Evolutionary conservation across 2,329 filamentous ascomycete genomes (phyloP).

Genomic region (Dothistroma pini): DNA sequence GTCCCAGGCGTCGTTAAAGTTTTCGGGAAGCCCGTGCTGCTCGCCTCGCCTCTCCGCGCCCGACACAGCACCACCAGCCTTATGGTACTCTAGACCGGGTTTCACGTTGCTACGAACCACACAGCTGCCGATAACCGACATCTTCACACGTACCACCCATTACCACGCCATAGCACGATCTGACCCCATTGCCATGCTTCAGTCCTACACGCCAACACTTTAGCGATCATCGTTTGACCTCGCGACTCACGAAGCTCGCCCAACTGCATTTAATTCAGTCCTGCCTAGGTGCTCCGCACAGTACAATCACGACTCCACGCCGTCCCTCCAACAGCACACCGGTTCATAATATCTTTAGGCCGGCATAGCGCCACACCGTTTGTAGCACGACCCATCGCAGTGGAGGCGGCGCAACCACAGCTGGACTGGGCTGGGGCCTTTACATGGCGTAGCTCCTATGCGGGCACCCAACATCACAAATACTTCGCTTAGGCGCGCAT

Average conservation of each 20-base stretch:
- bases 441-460: constrained; percentile 17
- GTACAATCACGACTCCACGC: not conserved
- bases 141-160: not conserved
- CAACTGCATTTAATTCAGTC: not conserved
- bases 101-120: not conserved
- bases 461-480: constrained; percentile 14
- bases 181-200: not conserved
- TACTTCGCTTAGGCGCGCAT: constrained; percentile 10
- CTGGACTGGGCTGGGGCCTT: not conserved
- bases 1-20: not conserved
- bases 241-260: not conserved
- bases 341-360: not conserved
- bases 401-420: not conserved
- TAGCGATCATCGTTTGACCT: not conserved
- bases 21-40: too few species aligned
- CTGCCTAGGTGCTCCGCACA: not conserved
- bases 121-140: not conserved
- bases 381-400: not conserved
- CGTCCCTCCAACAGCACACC: too few species aligned
- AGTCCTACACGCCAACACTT: not conserved
- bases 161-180: not conserved
- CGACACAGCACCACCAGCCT: too few species aligned
- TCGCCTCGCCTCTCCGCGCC: too few species aligned
- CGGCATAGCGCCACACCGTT: not conserved
- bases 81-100: too few species aligned